These are phyloP conservation scores for Medicago ruthenica DNA, from an alignment of 306 rosid species.

Conservation along the genomic window DNA sequence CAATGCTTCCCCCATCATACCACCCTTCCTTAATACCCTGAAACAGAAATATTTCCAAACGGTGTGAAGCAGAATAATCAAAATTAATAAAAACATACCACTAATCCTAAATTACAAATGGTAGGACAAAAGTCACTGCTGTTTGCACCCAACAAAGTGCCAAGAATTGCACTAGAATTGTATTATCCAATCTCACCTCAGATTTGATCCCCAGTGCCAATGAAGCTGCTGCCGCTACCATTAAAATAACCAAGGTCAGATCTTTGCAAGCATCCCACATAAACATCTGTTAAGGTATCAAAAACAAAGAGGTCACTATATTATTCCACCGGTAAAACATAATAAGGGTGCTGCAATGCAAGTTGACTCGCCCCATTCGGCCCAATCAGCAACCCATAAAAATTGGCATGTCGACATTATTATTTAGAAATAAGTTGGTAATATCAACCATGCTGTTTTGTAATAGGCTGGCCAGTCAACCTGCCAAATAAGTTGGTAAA, in stretches of 20 bases:
- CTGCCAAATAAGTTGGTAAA: neutral
- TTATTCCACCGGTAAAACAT: neutral
- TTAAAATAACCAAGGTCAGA: constrained; percentile 89
- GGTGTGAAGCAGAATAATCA: neutral
- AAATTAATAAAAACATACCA: constrained; percentile 24
- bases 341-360: neutral
- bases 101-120: constrained; percentile 32
- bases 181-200: constrained; percentile 66
- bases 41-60: constrained; percentile 33
- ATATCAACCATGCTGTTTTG: neutral
- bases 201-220: constrained; percentile 93
- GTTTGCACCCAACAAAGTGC: constrained; percentile 9
- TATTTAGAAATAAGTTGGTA: neutral
- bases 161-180: constrained; percentile 28
- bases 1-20: constrained; percentile 99
- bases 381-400: constrained; percentile 5
- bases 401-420: neutral
- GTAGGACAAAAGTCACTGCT: neutral
- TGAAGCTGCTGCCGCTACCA: constrained; percentile 95
- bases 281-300: constrained; percentile 65
- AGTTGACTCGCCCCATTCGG: neutral
- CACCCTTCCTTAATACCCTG: constrained; percentile 97
- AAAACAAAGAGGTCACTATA: constrained; percentile 31
- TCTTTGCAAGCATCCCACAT: constrained; percentile 99
- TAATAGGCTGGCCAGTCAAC: constrained; percentile 18